Evolutionary conservation across 1,139 yeast genomes (phyloP), one percentile per base, ranked within the genome.

Genomic region (Maudiozyma humilis): DNA sequence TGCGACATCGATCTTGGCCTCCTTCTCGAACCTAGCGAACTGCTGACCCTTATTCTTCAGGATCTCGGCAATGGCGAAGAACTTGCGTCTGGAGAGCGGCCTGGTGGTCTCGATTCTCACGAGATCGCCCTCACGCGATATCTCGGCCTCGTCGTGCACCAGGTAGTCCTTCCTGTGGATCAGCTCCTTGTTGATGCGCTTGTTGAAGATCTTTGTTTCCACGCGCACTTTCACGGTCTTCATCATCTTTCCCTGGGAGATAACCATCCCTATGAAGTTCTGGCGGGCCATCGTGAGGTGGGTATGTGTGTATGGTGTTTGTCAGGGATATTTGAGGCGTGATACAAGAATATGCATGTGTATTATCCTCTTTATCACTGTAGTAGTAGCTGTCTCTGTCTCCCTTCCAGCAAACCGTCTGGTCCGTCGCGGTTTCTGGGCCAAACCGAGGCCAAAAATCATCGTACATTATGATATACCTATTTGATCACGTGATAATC

Each of bases 151-250:
- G 63, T 91, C 98, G 64, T 91, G 98, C 18, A 87, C 96, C 51
- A 89, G 70, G 64, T 78, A 88, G 60, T 87, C 95, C 58, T 84
- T 85, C 68, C 89, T 78, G 56, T 75, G 79, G 58, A 84, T 69
- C 50, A 85, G 74, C 55, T 86, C 88, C 66, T 84, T 84, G 63
- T 84, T 84, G 53, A 86, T 78, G 50, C 73, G 70, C 51, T 74
- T 75, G 63, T 85, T 82, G 68, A 80, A 84, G 34, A 74, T 71
- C 56, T 75, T 79, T 37, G 76, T 77, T 62, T 83, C 84, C 37
- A 91, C 91, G 48, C 96, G 77, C 49, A 91, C 97, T 70, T 88
- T 89, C 52, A 91, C 89, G 51, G 97, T 89, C 71, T 91, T 91
- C 66, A 76, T 75, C 96, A 89, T 89, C 64, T 87, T 87, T 38